Evolutionary conservation across 2,329 filamentous ascomycete species (phyloP).

Genomic region (Dactylellina leptospora): DNA sequence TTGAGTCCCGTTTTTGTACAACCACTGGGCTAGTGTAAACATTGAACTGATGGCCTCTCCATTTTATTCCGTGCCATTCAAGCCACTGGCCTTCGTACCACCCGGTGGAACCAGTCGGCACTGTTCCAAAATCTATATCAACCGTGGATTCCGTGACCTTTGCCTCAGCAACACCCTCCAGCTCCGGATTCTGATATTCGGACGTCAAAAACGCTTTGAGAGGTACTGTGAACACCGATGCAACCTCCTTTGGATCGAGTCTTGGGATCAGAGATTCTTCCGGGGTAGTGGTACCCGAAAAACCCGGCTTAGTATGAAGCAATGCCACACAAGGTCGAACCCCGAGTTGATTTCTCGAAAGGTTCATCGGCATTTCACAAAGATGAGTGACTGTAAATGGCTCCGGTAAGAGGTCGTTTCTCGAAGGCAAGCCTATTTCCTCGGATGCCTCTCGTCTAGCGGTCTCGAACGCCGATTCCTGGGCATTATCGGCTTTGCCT

Average conservation of each 20-base stretch:
- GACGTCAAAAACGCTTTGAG: slow-evolving; percentile 81
- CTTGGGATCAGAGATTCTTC: slow-evolving; percentile 79
- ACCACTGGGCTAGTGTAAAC: slow-evolving; percentile 49
- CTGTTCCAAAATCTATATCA: slow-evolving; percentile 58
- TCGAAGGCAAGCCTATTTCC: slow-evolving; percentile 86
- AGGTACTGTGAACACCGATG: slow-evolving; percentile 89
- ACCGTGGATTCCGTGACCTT: slow-evolving; percentile 57
- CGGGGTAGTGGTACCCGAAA: slow-evolving; percentile 40
- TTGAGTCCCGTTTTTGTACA: slow-evolving; percentile 35
- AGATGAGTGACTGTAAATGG: slow-evolving; percentile 88
- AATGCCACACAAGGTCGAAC: slow-evolving; percentile 81
- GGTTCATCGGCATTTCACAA: slow-evolving; percentile 79
- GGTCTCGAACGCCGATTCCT: slow-evolving; percentile 75
- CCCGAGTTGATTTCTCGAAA: slow-evolving; percentile 76
- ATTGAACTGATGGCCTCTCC: slow-evolving; percentile 63
- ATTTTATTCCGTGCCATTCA: slow-evolving; percentile 78
- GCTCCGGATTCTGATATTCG: slow-evolving; percentile 66
- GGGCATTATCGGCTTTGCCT: slow-evolving; percentile 67
- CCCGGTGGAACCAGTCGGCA: slow-evolving; percentile 63
- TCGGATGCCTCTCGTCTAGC: slow-evolving; percentile 89
- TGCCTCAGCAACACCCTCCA: slow-evolving; percentile 57
- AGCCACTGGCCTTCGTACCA: slow-evolving; percentile 91
- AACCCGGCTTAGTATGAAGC: slow-evolving; percentile 62
- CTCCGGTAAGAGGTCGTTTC: slow-evolving; percentile 72
- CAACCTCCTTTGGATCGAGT: slow-evolving; percentile 88